Evolutionary conservation across 2,329 filamentous ascomycete species (phyloP), one percentile per base, ranked within the genome.

Genomic region (Claviceps sp.): DNA sequence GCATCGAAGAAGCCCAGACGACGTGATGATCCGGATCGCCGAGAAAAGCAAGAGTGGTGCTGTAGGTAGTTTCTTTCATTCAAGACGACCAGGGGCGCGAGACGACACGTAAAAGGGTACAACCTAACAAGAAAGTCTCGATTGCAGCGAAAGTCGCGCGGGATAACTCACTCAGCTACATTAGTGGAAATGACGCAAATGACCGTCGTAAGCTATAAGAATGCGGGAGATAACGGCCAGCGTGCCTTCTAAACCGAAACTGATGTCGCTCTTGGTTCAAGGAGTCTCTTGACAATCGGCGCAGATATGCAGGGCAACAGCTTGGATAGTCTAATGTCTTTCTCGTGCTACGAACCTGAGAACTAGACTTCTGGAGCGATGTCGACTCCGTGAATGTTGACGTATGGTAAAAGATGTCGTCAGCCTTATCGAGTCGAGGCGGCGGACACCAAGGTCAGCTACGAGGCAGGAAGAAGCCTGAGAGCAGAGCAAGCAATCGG

Each of bases 1-100:
- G 52, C 52, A 53, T 50, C 49, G 54, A 55, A 55, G 49, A 54
- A 50, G 47, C 13, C 13, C 26, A n/a, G 39, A 51, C 39, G 17
- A 13, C 24, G 44, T 26, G 42, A 47, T 17, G 24, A 17, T 16
- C 30, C 22, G 19, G 17, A 51, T 1, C 26, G 13, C 48, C 26
- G 39, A 48, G 38, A n/a, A 13, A 46, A 37, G 37, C 41, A 34
- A 34, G 16, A 19, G 14, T 19, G n/a, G 47, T 48, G 38, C 38
- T 16, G 38, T 8, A 24, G 38, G 24, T 44, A 34, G 45, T 4
- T 34, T 16, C 44, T 38, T 37, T 24, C 13, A 24, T 19, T n/a
- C 11, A 41, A 39, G 16, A 41, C 16, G 50, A 37, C 22, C 13
- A 46, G 47, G 41, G 38, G 50, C 44, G 37, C 17, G 6, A 19